Conservation (phyloP, 345 rosid species). For the Physaria fendleri region DNA sequence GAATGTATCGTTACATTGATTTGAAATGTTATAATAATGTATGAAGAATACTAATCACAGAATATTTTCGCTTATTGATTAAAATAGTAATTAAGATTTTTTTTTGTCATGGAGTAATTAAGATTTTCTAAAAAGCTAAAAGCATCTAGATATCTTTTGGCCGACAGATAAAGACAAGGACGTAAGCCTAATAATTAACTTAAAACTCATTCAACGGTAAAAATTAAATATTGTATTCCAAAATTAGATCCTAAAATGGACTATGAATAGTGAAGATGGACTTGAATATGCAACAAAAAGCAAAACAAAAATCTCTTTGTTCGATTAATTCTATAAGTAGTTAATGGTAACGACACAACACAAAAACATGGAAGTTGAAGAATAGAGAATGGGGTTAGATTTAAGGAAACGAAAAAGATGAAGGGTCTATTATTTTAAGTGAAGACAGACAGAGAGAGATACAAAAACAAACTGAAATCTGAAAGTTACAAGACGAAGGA, state of each 20-base stretch:
- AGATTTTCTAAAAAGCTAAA: background rate
- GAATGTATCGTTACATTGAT: background rate
- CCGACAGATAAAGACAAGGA: conserved; percentile 19
- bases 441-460: conserved; percentile 29
- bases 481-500: conserved; percentile 33
- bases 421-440: conserved; percentile 24
- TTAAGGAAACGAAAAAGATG: conserved; percentile 30
- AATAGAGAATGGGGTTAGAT: conserved; percentile 23
- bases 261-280: background rate
- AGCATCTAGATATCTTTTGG: conserved; percentile 16
- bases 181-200: conserved; percentile 3
- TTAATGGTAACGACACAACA: conserved; percentile 14
- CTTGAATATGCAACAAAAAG: background rate
- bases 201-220: conserved; percentile 5
- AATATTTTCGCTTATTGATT: background rate
- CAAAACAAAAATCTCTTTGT: background rate
- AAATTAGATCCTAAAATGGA: background rate
- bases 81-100: background rate
- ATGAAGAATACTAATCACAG: background rate
- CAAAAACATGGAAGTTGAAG: conserved; percentile 18
- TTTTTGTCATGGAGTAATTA: background rate
- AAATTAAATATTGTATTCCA: background rate
- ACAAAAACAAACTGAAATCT: conserved; percentile 30
- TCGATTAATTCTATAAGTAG: conserved; percentile 24
- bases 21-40: background rate